Evolutionary conservation across 176 grass and related monocot genomes (phyloP), one percentile per base, ranked within the genome.

Genomic region (Metroxylon sagu): DNA sequence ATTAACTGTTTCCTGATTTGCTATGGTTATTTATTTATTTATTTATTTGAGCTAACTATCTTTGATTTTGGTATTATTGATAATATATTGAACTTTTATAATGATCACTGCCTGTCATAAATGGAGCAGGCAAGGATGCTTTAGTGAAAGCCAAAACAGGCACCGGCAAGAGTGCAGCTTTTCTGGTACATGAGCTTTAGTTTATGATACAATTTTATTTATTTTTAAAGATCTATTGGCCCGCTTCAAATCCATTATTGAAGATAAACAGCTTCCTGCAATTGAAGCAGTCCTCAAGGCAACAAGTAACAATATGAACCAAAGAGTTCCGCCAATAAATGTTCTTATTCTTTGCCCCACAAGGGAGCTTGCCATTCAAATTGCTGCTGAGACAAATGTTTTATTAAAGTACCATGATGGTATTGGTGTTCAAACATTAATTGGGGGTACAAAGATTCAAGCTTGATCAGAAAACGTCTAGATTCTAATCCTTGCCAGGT

Each of bases 61-160:
- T 5, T 10, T 39, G 6, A 2, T 39, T 39, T 39, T 12, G 35
- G 35, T 39, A 39, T 10, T 12, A 43, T 43, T 43, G 35, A 12
- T 43, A 43, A 43, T 43, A 43, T 43, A 12, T 43, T 12, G 8
- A 43, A 43, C 7, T 43, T 14, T 14, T 43, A 43, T 43, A 14
- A 43, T 43, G 35, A 35, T 2, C 35, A 43, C 35, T 14, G 10
- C 2, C 8, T 43, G 10, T 43, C 35, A 43, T 43, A 49, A 53
- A 16, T 64, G 68, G 26, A 15, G 31, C 80, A 96, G 92, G 92
- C 80, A 86, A 90, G 82, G 92, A 96, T 80, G 80, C 77, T 60
- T 76, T 96, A 66, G 75, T 96, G 70, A 96, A 96, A 80, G 78
- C 92, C 60, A 96, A 79, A 96, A 84, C 92, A 19, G 92, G 87